Percentiles rank a stretch among this genome's conserved stretches.
Evolutionary conservation across 441 rosid genomes (phyloP).

Genomic region (Adansonia rubrostipa): DNA sequence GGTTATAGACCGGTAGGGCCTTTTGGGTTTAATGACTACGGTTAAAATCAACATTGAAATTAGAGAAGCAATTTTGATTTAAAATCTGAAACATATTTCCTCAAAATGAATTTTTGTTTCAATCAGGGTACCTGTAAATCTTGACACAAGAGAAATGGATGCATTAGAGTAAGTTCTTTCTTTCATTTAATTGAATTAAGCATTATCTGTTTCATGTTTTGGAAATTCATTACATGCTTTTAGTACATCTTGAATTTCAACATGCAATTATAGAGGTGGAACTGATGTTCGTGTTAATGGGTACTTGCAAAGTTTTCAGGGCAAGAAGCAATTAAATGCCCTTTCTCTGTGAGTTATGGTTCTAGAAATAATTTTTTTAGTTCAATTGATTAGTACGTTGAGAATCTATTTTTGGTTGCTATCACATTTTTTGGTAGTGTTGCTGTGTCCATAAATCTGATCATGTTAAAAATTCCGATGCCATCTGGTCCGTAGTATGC

Average conservation of each 20-base stretch:
- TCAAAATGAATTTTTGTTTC: not conserved
- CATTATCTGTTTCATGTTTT: not conserved
- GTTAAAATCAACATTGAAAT: not conserved
- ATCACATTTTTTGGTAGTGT: not conserved
- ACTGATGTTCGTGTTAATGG: slow-evolving; percentile 81
- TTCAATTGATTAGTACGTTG: not conserved
- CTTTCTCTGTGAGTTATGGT: slow-evolving; percentile 77
- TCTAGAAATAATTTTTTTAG: not conserved
- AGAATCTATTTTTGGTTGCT: not conserved
- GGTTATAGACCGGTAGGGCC: not conserved
- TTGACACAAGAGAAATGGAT: slow-evolving; percentile 74
- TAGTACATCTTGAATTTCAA: not conserved
- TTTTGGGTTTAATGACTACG: not conserved
- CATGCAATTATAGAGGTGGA: slow-evolving; percentile 53
- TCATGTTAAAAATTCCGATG: not conserved
- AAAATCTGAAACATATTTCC: not conserved
- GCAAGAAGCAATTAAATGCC: slow-evolving; percentile 63
- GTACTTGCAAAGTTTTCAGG: slow-evolving; percentile 72
- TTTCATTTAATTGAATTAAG: not conserved
- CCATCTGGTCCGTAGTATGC: not conserved
- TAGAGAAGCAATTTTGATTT: not conserved
- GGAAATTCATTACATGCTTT: not conserved
- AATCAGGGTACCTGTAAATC: slow-evolving; percentile 70
- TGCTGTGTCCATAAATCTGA: not conserved
- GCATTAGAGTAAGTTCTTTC: slow-evolving; percentile 55